Evolutionary conservation across 345 rosid genomes (phyloP).

Genomic region (Populus nigra): DNA sequence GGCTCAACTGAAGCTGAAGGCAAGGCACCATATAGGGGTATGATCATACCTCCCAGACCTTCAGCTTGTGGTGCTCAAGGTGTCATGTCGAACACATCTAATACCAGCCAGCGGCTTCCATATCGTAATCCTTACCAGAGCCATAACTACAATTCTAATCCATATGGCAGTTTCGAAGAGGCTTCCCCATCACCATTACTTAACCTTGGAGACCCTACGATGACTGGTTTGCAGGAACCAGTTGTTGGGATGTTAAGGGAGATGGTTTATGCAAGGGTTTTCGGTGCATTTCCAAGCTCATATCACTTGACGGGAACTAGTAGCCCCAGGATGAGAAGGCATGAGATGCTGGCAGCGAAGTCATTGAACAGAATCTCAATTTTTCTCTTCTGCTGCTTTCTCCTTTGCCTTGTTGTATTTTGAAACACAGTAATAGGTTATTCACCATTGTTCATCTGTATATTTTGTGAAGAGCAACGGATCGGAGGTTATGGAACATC

Average conservation of each 20-base stretch:
- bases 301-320: slow-evolving; percentile 31
- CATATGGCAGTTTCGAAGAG: slow-evolving; percentile 25
- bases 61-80: slow-evolving; percentile 43
- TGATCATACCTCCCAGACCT: slow-evolving; percentile 73
- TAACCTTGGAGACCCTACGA: slow-evolving; percentile 27
- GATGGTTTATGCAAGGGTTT: slow-evolving; percentile 71
- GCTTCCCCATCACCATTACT: slow-evolving; percentile 30
- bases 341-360: slow-evolving; percentile 60
- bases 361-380: slow-evolving; percentile 74
- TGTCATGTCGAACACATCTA: slow-evolving; percentile 20
- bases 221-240: slow-evolving; percentile 42
- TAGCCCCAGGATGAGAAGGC: slow-evolving; percentile 64
- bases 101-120: slow-evolving; percentile 51
- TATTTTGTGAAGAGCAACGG: background rate
- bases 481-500: background rate
- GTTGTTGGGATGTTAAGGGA: slow-evolving; percentile 62
- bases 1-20: slow-evolving; percentile 27
- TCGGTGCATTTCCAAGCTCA: slow-evolving; percentile 59
- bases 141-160: slow-evolving; percentile 35
- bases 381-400: slow-evolving; percentile 76
- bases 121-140: slow-evolving; percentile 55
- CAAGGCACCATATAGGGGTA: slow-evolving; percentile 30
- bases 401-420: slow-evolving; percentile 81
- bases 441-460: background rate
- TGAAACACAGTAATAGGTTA: slow-evolving; percentile 23